Evolutionary conservation across 2,329 filamentous ascomycete species (phyloP), one percentile per base, ranked within the genome.

Genomic region (Fusarium sp.): DNA sequence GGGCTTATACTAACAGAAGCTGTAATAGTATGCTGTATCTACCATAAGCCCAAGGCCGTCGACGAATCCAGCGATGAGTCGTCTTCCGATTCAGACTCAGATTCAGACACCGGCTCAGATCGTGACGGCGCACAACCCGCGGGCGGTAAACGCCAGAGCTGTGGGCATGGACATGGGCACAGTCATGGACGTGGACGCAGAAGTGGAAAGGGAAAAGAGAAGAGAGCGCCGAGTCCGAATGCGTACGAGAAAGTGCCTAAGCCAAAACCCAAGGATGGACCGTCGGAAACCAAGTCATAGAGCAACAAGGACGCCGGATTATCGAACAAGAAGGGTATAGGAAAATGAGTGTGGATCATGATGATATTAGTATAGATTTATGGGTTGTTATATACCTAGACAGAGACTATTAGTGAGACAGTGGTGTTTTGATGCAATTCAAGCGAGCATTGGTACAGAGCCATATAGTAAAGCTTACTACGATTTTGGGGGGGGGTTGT

Each of bases 1-100:
- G 44, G 12, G 26, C 6, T 37, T 31, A 12, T 42, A 26, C 41
- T 62, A 63, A 63, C 44, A 50, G 26, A 50, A 20, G 9, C 13
- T 20, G 20, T 4, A 16, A 20, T 66, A 97, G 96, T 98, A n/a
- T 99, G 96, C 86, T 99, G 96, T 80, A 99, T 99, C 80, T 99
- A 98, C 82, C 95, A 98, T 82, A 92, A 92, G 64, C 91, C 93
- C 9, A 92, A 91, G 71, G 88, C 86, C 13, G 89, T 93, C 6
- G 93, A 92, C 77, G 95, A 98, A 79, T 96, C 92, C 31, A 94
- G 91, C 70, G 88, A 89, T 70, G 89, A 91, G 50, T 89, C 87
- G 5, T 88, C 84, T 16, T 86, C 84, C 23, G 89, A 89, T 16
- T 85, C 84, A 1, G 86, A 85, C 3, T 87, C 85, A 2, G 88